Evolutionary conservation across 2,329 filamentous ascomycete genomes (phyloP).

Genomic region (Cyphellophora europaea): DNA sequence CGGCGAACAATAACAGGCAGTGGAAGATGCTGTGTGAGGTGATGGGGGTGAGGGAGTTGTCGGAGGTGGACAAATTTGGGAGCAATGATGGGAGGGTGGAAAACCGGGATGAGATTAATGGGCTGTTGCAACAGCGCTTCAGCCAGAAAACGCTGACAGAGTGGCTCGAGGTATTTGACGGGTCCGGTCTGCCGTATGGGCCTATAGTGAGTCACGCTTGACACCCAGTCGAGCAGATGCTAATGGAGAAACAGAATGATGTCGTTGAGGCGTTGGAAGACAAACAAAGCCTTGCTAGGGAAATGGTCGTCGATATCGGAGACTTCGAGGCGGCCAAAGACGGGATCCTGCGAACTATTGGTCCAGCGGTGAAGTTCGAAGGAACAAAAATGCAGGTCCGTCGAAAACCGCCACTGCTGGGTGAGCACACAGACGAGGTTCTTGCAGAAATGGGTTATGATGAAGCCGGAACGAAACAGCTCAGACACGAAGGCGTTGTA

Average conservation of each 20-base stretch:
- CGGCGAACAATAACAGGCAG: constrained; percentile 17
- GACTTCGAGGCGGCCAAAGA: constrained; percentile 15
- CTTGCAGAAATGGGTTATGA: constrained; percentile 12
- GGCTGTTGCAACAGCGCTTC: constrained; percentile 11
- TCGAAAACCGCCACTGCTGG: constrained; percentile 14
- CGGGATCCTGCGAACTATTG: constrained; percentile 14
- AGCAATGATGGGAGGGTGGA: constrained; percentile 16
- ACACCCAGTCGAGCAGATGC: too few relatives aligned
- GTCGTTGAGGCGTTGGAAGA: constrained; percentile 17
- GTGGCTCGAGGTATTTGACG: constrained; percentile 14
- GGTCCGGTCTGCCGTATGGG: constrained; percentile 17
- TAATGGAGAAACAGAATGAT: too few relatives aligned
- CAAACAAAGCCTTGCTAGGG: constrained; percentile 11
- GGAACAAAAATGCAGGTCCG: constrained; percentile 10
- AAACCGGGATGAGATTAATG: constrained; percentile 13
- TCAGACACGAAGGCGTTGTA: constrained; percentile 16
- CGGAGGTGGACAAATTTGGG: constrained; percentile 10
- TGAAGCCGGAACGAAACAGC: constrained; percentile 8
- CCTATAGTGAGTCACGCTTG: too few relatives aligned
- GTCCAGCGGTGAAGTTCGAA: constrained; percentile 16
- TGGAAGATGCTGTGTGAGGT: constrained; percentile 15
- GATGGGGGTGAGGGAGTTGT: constrained; percentile 9
- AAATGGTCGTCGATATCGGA: constrained; percentile 15
- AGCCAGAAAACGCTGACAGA: constrained; percentile 11
- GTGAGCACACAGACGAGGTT: constrained; percentile 16